phyloP scores from a whole-genome alignment of 441 rosid species.

The Pelargonium cotyledonis region DNA sequence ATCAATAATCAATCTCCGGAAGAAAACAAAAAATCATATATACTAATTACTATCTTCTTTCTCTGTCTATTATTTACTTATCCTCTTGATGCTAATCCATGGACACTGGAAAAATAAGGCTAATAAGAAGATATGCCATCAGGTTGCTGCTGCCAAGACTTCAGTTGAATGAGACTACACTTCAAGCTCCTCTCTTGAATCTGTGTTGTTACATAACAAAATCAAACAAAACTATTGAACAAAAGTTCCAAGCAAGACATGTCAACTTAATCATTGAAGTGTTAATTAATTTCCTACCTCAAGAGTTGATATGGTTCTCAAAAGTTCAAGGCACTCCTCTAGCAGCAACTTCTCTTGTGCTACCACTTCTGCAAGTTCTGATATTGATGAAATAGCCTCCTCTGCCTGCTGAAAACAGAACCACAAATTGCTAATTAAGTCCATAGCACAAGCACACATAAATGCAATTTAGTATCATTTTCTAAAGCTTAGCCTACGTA shows the following conservation, averaged over 20 bases:
- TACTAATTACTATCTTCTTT: too few relatives aligned
- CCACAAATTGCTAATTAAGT: too few relatives aligned
- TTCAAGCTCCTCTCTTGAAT: constrained; percentile 4
- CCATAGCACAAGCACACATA: too few relatives aligned
- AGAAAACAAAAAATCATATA: too few relatives aligned
- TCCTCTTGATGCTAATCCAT: too few relatives aligned
- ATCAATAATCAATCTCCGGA: too few relatives aligned
- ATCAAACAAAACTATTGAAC: not conserved
- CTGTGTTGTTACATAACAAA: not conserved
- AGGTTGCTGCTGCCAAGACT: not conserved
- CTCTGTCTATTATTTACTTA: too few relatives aligned
- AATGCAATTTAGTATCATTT: too few relatives aligned
- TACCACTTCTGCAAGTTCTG: not conserved
- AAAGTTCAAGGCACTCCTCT: not conserved
- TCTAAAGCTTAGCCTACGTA: not conserved
- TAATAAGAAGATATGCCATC: too few relatives aligned
- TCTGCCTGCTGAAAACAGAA: not conserved
- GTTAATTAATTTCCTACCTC: not conserved
- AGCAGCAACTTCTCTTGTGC: constrained; percentile 3
- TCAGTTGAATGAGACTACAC: not conserved
- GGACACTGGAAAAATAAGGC: too few relatives aligned
- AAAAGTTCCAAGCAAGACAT: too few relatives aligned
- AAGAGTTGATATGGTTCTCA: not conserved
- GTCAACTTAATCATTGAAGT: not conserved
- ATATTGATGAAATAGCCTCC: not conserved